phyloP scores from a whole-genome alignment of 495 filamentous ascomycete genomes.

The Cercophora sp. region DNA sequence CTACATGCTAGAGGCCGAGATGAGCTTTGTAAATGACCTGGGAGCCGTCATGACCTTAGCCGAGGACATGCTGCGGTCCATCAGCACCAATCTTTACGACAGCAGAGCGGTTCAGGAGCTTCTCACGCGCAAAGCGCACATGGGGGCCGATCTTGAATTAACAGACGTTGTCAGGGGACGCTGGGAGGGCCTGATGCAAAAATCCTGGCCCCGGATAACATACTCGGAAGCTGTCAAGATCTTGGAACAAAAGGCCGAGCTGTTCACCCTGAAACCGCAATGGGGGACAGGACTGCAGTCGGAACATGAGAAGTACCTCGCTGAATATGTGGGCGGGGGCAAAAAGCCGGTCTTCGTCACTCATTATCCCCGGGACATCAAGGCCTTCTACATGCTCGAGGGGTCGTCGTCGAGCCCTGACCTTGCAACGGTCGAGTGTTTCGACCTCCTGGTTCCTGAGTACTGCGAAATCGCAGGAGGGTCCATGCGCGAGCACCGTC shows the following conservation, averaged over 20 bases:
- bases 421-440: constrained; percentile 78
- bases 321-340: constrained; percentile 61
- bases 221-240: constrained; percentile 72
- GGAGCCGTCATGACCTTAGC: constrained; percentile 67
- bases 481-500: constrained; percentile 86
- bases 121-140: constrained; percentile 25
- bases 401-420: constrained; percentile 30
- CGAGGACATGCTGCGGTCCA: constrained; percentile 68
- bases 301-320: constrained; percentile 90
- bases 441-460: constrained; percentile 89
- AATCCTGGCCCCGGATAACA: constrained; percentile 76
- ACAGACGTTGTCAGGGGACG: constrained; percentile 55
- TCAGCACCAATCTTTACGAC: constrained; percentile 51
- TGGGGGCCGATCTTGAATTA: constrained; percentile 30
- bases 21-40: constrained; percentile 70
- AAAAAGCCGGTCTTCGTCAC: constrained; percentile 79
- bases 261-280: constrained; percentile 62
- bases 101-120: constrained; percentile 61
- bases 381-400: constrained; percentile 94
- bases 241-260: constrained; percentile 58
- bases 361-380: constrained; percentile 78
- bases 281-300: constrained; percentile 78
- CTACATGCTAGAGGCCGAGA: constrained; percentile 95
- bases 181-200: constrained; percentile 61
- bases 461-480: constrained; percentile 88